Base-by-base conservation (phyloP, 805 yeast genomes). In the Candida parachauliodes region DNA sequence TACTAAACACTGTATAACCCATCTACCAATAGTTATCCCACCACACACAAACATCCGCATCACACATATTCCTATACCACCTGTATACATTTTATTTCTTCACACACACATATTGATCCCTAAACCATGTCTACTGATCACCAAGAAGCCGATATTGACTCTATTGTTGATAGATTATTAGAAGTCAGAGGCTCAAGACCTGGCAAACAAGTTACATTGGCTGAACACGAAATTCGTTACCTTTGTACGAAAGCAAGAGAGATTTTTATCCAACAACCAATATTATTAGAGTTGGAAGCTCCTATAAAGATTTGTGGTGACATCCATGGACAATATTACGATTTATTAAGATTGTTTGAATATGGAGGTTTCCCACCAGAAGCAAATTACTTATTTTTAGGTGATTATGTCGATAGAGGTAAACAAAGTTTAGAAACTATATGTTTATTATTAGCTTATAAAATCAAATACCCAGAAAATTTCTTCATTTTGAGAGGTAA, bases 351-450 rank as follows among this genome's bases (percentile, higher is more conserved):
- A 65, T 77, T 91, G 53, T 91, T 91, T 56, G 98, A 93, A 70
- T 91, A 91, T 59, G 98, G 98, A 54, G 98, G 98, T 2, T 91
- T 93, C 74, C 98, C 98, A 1, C 98, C 98, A 9, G 98, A 93
- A 63, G 95, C 98, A 14, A 91, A 91, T 70, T 91, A 91, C 69
- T 72, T 91, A 54, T 91, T 91, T 60, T 68, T 91, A 43, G 98
- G 98, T 49, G 98, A 91, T 73, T 91, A 91, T 59, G 98, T 91
- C 49, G 98, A 91, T 72, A 83, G 98, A 74, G 98, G 98, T 57
- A 88, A 89, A 61, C 98, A 93, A 72, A 87, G 96, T 21, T 70
- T 93, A 52, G 98, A 91, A 65, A 93, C 98, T 12, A 91, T 91
- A 55, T 91, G 98, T 65, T 70, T 91, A 48, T 72, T 91, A 56